Conservation (phyloP, 2,329 filamentous ascomycete genomes). For the Sphaerostilbella broomeana region DNA sequence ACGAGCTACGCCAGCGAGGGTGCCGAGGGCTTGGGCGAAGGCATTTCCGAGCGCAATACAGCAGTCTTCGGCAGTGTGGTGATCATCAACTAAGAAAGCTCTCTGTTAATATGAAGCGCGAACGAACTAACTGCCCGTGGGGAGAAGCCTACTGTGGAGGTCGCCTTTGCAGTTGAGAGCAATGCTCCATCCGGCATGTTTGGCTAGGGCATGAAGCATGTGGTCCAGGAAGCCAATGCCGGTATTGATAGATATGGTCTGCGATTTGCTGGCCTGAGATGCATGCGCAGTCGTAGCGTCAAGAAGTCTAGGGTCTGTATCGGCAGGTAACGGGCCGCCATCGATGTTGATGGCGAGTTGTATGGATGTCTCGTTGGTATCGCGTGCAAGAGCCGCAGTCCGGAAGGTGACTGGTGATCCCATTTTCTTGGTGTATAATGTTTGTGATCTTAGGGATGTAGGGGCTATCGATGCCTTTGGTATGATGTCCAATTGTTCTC, state of each 20-base stretch:
- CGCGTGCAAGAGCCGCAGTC: constrained; percentile 65
- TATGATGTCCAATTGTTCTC: background rate
- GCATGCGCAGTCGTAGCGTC: constrained; percentile 61
- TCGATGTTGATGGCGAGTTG: constrained; percentile 88
- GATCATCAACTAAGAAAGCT: constrained; percentile 73
- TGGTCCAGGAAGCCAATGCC: constrained; percentile 98
- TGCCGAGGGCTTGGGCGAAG: constrained; percentile 73
- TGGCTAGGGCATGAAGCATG: constrained; percentile 95
- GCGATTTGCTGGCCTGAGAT: constrained; percentile 73
- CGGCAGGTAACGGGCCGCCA: constrained; percentile 68
- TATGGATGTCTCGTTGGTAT: constrained; percentile 98
- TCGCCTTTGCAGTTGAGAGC: constrained; percentile 79
- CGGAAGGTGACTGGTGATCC: constrained; percentile 5
- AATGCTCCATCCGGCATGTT: constrained; percentile 92
- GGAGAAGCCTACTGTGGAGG: constrained; percentile 66
- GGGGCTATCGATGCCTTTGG: background rate
- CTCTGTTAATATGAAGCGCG: background rate
- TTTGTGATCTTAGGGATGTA: background rate
- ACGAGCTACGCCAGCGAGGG: constrained; percentile 72
- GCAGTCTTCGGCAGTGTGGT: constrained; percentile 94
- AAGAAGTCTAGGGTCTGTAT: constrained; percentile 51
- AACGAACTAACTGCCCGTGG: background rate
- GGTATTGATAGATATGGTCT: constrained; percentile 81
- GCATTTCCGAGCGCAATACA: constrained; percentile 84
- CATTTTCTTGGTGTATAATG: background rate